Evolutionary conservation across 1,284 basidiomycete species (phyloP).

Genomic region (Cutaneotrichosporon sp.): DNA sequence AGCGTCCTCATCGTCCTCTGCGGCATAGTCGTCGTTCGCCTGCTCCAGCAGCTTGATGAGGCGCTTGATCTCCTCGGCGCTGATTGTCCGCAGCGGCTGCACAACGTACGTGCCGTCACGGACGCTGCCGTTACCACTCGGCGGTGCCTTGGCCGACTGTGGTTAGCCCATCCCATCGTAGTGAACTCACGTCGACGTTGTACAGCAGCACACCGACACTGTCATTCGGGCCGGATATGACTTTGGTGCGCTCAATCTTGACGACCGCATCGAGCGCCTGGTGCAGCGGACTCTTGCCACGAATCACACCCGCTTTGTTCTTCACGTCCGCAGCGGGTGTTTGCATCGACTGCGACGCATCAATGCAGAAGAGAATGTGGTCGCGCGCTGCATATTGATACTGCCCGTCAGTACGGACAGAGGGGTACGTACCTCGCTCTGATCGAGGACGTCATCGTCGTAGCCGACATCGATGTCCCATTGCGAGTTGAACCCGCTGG

Average conservation of each 20-base stretch:
- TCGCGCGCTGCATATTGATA: constrained; percentile 71
- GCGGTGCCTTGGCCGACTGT: neutral
- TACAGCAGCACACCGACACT: constrained; percentile 85
- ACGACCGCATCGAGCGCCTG: constrained; percentile 75
- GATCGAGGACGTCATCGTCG: constrained; percentile 44
- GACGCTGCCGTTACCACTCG: constrained; percentile 15
- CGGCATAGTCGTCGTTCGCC: constrained; percentile 37
- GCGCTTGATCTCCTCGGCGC: constrained; percentile 74
- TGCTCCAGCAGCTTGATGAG: constrained; percentile 45
- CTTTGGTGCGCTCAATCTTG: constrained; percentile 83
- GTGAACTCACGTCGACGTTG: constrained; percentile 69
- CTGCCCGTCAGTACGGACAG: constrained; percentile 50
- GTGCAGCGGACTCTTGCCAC: constrained; percentile 53
- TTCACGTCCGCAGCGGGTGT: constrained; percentile 59
- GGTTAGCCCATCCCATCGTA: neutral
- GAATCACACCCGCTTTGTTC: constrained; percentile 33
- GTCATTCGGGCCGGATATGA: constrained; percentile 81
- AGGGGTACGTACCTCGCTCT: constrained; percentile 40
- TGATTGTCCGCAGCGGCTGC: constrained; percentile 72
- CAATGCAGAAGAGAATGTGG: constrained; percentile 87
- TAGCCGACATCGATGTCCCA: constrained; percentile 46
- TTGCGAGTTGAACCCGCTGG: constrained; percentile 29
- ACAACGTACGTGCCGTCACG: constrained; percentile 63
- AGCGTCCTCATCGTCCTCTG: constrained; percentile 25
- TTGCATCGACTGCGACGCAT: constrained; percentile 88